Conservation (phyloP, 257 asterid species). For the Linaria vulgaris region DNA sequence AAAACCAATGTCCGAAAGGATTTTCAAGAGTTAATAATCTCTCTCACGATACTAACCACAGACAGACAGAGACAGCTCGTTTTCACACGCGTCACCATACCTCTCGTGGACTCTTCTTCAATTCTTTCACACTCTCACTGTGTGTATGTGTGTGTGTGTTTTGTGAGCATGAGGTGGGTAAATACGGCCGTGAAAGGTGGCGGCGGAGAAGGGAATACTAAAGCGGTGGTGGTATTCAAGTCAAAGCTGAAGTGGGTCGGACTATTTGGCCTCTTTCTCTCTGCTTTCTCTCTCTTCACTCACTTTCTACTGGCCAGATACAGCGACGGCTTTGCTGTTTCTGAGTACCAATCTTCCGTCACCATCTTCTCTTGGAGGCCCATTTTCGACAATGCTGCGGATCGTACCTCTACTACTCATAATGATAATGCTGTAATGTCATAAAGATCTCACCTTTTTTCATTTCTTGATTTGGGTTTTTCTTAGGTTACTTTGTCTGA, state of each 20-base stretch:
- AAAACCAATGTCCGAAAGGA: slow-evolving; percentile 31
- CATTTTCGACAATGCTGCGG: slow-evolving; percentile 59
- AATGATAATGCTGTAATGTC: slow-evolving; percentile 57
- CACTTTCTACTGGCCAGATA: slow-evolving; percentile 91
- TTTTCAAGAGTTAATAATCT: slow-evolving; percentile 19
- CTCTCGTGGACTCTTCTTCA: background rate
- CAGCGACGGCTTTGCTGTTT: slow-evolving; percentile 52
- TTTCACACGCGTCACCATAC: slow-evolving; percentile 34
- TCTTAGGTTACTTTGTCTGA: slow-evolving; percentile 21
- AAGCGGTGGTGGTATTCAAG: slow-evolving; percentile 68
- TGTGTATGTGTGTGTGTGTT: background rate
- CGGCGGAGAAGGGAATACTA: slow-evolving; percentile 48
- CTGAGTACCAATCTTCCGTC: slow-evolving; percentile 83
- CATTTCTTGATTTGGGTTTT: background rate
- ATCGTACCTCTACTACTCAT: too few relatives aligned
- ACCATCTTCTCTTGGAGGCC: slow-evolving; percentile 96
- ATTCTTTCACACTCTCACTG: slow-evolving; percentile 10
- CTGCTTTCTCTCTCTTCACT: slow-evolving; percentile 73
- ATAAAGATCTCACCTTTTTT: slow-evolving; percentile 50
- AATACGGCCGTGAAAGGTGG: slow-evolving; percentile 40
- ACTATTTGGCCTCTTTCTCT: slow-evolving; percentile 70
- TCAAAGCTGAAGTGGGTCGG: slow-evolving; percentile 85
- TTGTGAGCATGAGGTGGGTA: slow-evolving; percentile 53
- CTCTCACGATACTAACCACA: slow-evolving; percentile 15
- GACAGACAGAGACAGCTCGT: slow-evolving; percentile 15